Evolutionary conservation across 768 basidiomycete genomes (phyloP).

Genomic region (Boletus vermiculosoides): DNA sequence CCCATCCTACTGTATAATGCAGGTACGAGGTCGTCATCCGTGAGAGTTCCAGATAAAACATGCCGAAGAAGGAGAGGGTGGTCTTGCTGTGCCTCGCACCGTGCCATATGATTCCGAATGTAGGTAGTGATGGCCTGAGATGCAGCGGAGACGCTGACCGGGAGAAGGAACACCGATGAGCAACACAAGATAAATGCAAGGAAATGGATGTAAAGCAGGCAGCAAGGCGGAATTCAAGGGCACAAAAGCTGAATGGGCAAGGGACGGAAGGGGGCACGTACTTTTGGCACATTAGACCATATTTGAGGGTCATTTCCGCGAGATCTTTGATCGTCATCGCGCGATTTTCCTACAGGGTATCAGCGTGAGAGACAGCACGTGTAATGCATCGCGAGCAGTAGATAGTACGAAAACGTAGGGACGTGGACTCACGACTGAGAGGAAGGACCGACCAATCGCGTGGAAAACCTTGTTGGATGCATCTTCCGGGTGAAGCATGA

Average conservation of each 20-base stretch:
- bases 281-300: conserved; percentile 76
- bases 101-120: conserved; percentile 68
- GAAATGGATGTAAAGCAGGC: conserved; percentile 4
- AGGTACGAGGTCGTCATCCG: conserved; percentile 72
- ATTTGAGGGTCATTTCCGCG: conserved; percentile 63
- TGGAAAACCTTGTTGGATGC: conserved; percentile 68
- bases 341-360: conserved; percentile 58
- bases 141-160: conserved; percentile 65
- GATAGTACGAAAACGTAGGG: conserved; percentile 6
- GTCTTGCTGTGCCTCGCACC: conserved; percentile 70
- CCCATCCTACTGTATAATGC: conserved; percentile 70
- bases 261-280: conserved; percentile 36
- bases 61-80: conserved; percentile 73
- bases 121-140: conserved; percentile 84
- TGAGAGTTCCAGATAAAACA: conserved; percentile 64
- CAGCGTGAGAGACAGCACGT: conserved; percentile 15
- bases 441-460: conserved; percentile 68
- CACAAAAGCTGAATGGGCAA: conserved; percentile 9
- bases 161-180: conserved; percentile 2
- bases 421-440: conserved; percentile 61
- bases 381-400: conserved; percentile 16
- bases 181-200: conserved; percentile 15
- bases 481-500: conserved; percentile 74
- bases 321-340: conserved; percentile 88
- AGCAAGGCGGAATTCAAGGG: conserved; percentile 6